phyloP scores from a whole-genome alignment of 1,284 basidiomycete genomes.

The Neonothopanus nambi region DNA sequence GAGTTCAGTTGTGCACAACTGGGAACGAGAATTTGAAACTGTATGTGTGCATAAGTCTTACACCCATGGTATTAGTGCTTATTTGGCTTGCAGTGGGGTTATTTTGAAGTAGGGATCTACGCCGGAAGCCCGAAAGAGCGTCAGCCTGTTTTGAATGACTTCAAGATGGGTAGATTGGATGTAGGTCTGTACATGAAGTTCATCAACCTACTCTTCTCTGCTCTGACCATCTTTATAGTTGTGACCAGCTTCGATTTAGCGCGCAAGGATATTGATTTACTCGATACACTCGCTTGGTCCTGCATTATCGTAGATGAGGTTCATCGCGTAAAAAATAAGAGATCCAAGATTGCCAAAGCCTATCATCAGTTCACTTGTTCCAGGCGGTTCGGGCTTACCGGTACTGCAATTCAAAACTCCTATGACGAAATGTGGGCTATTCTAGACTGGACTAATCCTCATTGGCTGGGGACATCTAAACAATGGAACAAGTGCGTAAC shows the following conservation, averaged over 20 bases:
- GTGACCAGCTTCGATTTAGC: slow-evolving; percentile 74
- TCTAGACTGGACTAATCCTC: slow-evolving; percentile 80
- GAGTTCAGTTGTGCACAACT: slow-evolving; percentile 75
- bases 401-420: slow-evolving; percentile 84
- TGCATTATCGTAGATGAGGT: slow-evolving; percentile 82
- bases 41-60: slow-evolving; percentile 20
- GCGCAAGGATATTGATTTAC: slow-evolving; percentile 60
- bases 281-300: slow-evolving; percentile 67
- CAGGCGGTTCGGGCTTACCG: slow-evolving; percentile 77
- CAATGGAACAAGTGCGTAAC: slow-evolving; percentile 74
- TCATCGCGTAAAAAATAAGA: slow-evolving; percentile 77
- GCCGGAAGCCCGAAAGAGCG: slow-evolving; percentile 51
- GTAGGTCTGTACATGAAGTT: slow-evolving; percentile 68
- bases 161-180: slow-evolving; percentile 73
- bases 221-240: slow-evolving; percentile 44
- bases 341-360: slow-evolving; percentile 60
- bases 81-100: slow-evolving; percentile 59
- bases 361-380: slow-evolving; percentile 64
- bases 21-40: slow-evolving; percentile 78
- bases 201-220: neutral
- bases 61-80: neutral
- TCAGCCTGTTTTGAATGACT: slow-evolving; percentile 59
- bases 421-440: slow-evolving; percentile 85
- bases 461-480: slow-evolving; percentile 57
- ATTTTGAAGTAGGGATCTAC: slow-evolving; percentile 78